Percentiles rank a stretch among this genome's conserved stretches.
Conservation (phyloP, 805 yeast species). For the Zygoascus biomembranicola region DNA sequence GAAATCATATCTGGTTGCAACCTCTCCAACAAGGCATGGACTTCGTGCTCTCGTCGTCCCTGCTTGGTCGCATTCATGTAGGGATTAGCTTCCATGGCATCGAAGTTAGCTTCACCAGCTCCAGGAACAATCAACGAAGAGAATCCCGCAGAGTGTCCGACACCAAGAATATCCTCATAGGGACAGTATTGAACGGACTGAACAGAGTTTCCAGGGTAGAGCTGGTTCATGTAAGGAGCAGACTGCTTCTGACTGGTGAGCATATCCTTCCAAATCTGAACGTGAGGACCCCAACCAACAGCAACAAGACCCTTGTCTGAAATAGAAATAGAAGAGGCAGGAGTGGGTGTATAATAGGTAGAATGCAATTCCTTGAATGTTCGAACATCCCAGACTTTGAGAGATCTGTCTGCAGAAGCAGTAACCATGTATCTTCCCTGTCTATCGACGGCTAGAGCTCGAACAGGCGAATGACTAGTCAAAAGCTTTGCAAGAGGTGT, state of each 20-base stretch:
- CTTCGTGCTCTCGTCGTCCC: slow-evolving; percentile 92
- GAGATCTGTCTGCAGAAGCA: slow-evolving; percentile 73
- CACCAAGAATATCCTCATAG: slow-evolving; percentile 90
- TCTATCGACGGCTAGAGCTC: slow-evolving; percentile 79
- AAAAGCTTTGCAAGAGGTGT: slow-evolving; percentile 79
- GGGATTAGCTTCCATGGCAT: slow-evolving; percentile 88
- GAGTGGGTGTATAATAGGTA: slow-evolving; percentile 64
- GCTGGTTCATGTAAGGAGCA: slow-evolving; percentile 87
- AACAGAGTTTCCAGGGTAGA: slow-evolving; percentile 68
- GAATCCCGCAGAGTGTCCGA: slow-evolving; percentile 73
- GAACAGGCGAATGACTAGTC: slow-evolving; percentile 77
- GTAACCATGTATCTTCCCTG: slow-evolving; percentile 92
- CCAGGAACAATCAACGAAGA: slow-evolving; percentile 92
- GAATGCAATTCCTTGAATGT: slow-evolving; percentile 60
- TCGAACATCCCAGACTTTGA: slow-evolving; percentile 92
- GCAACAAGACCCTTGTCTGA: slow-evolving; percentile 84
- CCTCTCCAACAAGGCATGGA: slow-evolving; percentile 75
- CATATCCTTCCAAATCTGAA: slow-evolving; percentile 87
- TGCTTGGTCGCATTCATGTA: slow-evolving; percentile 84
- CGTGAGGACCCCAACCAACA: slow-evolving; percentile 94
- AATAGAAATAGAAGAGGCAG: slow-evolving; percentile 68
- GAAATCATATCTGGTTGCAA: slow-evolving; percentile 88
- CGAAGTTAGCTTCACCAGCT: slow-evolving; percentile 95
- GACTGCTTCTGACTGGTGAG: slow-evolving; percentile 43
- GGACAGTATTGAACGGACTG: slow-evolving; percentile 73